Evolutionary conservation across 2,329 filamentous ascomycete species (phyloP), one percentile per base, ranked within the genome.

Genomic region (Pseudocercospora musae): DNA sequence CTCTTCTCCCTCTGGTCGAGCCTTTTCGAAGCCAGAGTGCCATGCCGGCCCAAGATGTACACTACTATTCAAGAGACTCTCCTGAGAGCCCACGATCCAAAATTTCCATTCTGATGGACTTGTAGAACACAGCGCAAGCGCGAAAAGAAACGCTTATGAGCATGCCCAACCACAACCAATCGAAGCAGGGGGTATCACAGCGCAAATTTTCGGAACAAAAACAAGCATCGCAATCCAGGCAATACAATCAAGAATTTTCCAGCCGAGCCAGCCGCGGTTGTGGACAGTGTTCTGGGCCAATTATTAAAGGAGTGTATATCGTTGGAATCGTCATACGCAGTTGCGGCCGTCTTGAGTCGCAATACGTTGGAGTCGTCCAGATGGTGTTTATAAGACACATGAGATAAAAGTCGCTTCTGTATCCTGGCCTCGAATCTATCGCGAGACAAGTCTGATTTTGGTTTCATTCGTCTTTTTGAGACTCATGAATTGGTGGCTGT

Each of bases 401-500:
- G 50, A 52, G 20, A 59, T 23, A 29, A 44, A 29, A 18, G 18
- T 55, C n/a, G 52, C 13, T 55, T 55, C 29, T 25, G 27, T 55
- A 23, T 31, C n/a, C n/a, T 21, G 55, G 11, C 18, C 42, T 48
- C 42, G 55, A 57, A 46, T 57, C 33, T 27, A 57, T 57, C 40
- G 42, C 23, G 21, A 18, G 7, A 6, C 31, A 21, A 8, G 20
- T 44, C 27, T 23, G 13, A 10, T 31, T 27, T 33, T 31, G 9
- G 29, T 13, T 56, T 48, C 55, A 58, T 53, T 60, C 21, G 46
- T 49, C 18, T 42, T 31, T 58, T 21, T 21, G 60, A 31, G 37
- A 54, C 29, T 54, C 60, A 42, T 29, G 60, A 52, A 37, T 57
- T 25, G 59, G 55, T 44, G 62, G 53, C 5, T 40, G 37, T 11